Base-by-base conservation (phyloP, 768 basidiomycete species). In the Russula lepida region DNA sequence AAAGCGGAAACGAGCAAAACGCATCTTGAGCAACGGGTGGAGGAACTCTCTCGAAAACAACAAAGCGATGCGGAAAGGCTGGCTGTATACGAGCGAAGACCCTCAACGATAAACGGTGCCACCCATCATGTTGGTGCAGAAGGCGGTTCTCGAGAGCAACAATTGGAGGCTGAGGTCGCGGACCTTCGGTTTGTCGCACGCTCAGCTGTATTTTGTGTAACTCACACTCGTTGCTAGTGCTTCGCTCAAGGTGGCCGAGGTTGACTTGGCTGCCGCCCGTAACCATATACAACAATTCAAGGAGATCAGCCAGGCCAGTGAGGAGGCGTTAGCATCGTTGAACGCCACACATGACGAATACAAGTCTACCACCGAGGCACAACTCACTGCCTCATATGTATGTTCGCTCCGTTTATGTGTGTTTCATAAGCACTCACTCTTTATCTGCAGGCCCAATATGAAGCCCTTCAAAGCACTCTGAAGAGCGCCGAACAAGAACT, bases 1-100 rank as follows among this genome's bases (percentile, higher is more conserved):
- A 79, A 79, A 17, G 87, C 88, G 3, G 85, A 92, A 69, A 89
- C 86, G 0, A 89, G 84, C 77, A 88, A 84, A 72, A 84, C 79
- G 41, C 87, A 92, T 68, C 78, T 92, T 6, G 85, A 91, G 70
- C 83, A 88, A 64, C 84, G 86, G 28, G 78, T 85, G 6, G 80
- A 81, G 21, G 83, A 85, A 43, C 73, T 90, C 23, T 69, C 71
- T n/a, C 74, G 77, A 25, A 85, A 88, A 63, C 71, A 90, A 6
- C 84, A 88, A 64, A 88, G 88, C 32, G 85, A 84, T 58, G 82
- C 85, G 49, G 92, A 93, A 77, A 94, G 93, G 72, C 79, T 94
- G 28, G 78, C 90, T 2, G 89, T 94, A 2, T 95, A 92, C 67
- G 92, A 94, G 69, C 83, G 89, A 39, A 78, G 88, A 52, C 70